Percentiles rank a stretch among this genome's conserved stretches.
Evolutionary conservation across 495 filamentous ascomycete species (phyloP).

Genomic region (Aspergillus conjunctus): DNA sequence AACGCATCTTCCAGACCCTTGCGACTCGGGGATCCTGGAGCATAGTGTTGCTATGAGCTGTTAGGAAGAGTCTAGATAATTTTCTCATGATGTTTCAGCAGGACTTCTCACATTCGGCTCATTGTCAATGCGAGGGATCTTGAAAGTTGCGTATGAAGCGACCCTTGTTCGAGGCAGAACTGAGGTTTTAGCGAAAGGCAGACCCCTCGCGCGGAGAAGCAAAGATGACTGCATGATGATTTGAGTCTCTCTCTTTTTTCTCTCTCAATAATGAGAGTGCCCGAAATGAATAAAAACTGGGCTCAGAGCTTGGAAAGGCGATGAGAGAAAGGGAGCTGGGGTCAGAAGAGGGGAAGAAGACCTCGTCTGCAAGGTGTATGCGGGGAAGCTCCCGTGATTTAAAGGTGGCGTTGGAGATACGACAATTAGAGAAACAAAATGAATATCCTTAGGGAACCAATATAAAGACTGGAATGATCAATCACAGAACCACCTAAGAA

Average conservation of each 20-base stretch:
- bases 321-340: constrained; percentile 10
- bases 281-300: neutral
- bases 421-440: neutral
- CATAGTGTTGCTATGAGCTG: constrained; percentile 73
- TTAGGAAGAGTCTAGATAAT: neutral
- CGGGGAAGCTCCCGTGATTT: constrained; percentile 28
- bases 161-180: constrained; percentile 34
- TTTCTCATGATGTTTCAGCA: neutral
- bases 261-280: neutral
- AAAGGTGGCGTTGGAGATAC: constrained; percentile 14
- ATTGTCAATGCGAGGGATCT: constrained; percentile 82
- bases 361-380: constrained; percentile 11
- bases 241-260: neutral
- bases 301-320: constrained; percentile 1
- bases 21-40: constrained; percentile 76
- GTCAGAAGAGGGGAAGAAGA: constrained; percentile 8
- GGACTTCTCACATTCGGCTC: constrained; percentile 80
- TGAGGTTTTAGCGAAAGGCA: constrained; percentile 30
- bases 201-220: constrained; percentile 37
- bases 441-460: neutral
- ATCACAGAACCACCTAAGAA: neutral
- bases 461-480: neutral
- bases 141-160: constrained; percentile 74
- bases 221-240: constrained; percentile 40
- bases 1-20: constrained; percentile 71